Conservation (phyloP, 192 early-diverging fungal genomes). For the Funneliformis geosporum region DNA sequence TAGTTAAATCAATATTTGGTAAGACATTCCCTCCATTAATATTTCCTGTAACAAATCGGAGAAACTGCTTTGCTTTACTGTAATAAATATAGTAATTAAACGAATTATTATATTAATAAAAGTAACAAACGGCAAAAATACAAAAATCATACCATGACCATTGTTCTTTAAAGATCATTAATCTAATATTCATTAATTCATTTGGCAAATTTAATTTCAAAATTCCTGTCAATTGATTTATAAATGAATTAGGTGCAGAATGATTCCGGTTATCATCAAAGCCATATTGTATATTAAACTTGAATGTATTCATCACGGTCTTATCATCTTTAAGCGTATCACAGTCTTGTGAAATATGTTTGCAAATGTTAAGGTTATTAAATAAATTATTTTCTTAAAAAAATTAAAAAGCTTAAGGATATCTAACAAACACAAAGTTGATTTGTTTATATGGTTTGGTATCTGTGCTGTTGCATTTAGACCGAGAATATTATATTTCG, state of each 20-base stretch:
- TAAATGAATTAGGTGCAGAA: constrained; percentile 16
- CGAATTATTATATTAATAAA: not conserved
- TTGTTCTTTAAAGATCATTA: constrained; percentile 29
- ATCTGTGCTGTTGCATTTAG: constrained; percentile 10
- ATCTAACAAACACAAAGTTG: constrained; percentile 23
- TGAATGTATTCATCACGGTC: not conserved
- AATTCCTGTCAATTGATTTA: constrained; percentile 24
- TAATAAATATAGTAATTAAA: not conserved
- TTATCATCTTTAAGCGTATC: not conserved
- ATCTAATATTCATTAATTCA: constrained; percentile 23
- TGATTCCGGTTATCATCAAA: constrained; percentile 3
- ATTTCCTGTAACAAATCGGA: not conserved
- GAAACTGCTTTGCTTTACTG: constrained; percentile 25
- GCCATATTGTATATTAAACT: constrained; percentile 11
- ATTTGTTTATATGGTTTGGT: constrained; percentile 12
- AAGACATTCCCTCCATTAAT: not conserved
- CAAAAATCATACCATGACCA: constrained; percentile 21
- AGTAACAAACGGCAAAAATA: not conserved
- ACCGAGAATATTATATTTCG: constrained; percentile 27
- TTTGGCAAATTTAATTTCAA: constrained; percentile 12
- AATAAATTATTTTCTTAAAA: not conserved
- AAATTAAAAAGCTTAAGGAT: constrained; percentile 2
- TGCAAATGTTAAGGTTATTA: not conserved
- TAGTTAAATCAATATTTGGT: not conserved
- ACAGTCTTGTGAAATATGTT: constrained; percentile 1